These are phyloP conservation scores for Rhododendron griersonianum DNA, from an alignment of 148 eudicot species.

Conservation along the genomic window DNA sequence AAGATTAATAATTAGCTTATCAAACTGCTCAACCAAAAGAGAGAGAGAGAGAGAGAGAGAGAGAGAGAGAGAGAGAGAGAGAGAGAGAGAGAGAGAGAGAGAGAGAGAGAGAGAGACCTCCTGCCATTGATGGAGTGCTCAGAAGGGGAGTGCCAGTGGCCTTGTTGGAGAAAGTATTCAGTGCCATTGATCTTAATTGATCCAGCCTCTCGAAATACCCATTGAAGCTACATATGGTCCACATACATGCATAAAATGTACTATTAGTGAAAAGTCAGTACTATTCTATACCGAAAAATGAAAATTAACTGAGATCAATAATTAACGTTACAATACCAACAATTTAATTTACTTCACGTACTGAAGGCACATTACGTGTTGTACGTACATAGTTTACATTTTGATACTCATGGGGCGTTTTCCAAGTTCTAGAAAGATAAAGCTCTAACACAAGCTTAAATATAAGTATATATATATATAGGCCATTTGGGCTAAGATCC, in stretches of 20 bases:
- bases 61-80: neutral
- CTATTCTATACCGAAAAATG: neutral
- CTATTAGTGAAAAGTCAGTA: neutral
- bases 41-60: neutral
- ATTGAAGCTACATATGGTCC: constrained; percentile 35
- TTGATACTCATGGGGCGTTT: too few relatives aligned
- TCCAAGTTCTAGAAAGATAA: too few relatives aligned
- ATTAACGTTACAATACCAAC: neutral
- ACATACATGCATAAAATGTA: neutral
- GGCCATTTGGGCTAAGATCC: too few relatives aligned
- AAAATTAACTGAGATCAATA: neutral
- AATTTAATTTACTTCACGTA: too few relatives aligned
- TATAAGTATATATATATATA: too few relatives aligned
- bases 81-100: neutral
- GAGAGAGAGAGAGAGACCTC: constrained; percentile 22
- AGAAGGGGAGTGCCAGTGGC: constrained; percentile 78
- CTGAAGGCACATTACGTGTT: too few relatives aligned
- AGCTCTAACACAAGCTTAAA: too few relatives aligned
- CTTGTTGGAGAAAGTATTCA: constrained; percentile 34
- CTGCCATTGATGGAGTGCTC: constrained; percentile 60
- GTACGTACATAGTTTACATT: too few relatives aligned
- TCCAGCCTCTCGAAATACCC: constrained; percentile 42
- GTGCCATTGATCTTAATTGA: constrained; percentile 41
- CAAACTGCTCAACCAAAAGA: neutral
- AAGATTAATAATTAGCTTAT: neutral